Evolutionary conservation across 768 basidiomycete species (phyloP), one percentile per base, ranked within the genome.

Genomic region (Trametes punicea): DNA sequence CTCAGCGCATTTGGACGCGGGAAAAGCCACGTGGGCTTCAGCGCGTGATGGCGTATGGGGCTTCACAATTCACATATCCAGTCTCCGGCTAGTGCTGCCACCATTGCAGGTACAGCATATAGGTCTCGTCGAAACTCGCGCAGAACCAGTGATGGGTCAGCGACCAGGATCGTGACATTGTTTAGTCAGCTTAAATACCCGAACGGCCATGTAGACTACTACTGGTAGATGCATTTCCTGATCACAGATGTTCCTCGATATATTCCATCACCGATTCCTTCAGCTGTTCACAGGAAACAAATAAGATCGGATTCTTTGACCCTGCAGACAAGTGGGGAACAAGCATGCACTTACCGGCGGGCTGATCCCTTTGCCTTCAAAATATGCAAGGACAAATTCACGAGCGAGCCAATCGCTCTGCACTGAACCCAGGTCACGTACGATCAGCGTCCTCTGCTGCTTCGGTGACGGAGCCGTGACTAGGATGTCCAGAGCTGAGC

Each of bases 381-480:
- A 89, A 66, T 91, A 92, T 44, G 88, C 82, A 47, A 87, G 67
- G 11, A 90, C 72, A 57, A 92, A 82, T 64, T 90, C 82, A 10
- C 79, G 82, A 0, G 88, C 83, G 13, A 92, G 78, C 88, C 88
- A 92, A 61, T 83, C 79, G 65, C 74, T 82, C 61, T 88, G 83
- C 21, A 93, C 75, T 0, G 78, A 70, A 30, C 91, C 91, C 45
- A 93, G 70, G 64, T 91, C 90, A 38, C 85, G 77, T 66, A 89
- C 82, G 18, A 88, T 74, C 42, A 90, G 67, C 18, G 75, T 72
- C 26, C 88, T 79, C 21, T 76, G 78, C 54, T 73, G 74, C 18
- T 73, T 74, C 9, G 76, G 67, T 16, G 77, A 74, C 9, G 88
- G 87, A 3, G 82, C 77, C 2, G 83, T 74, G 36, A 90, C 73